phyloP scores from a whole-genome alignment of 345 rosid species.

The Sonneratia caseolaris region DNA sequence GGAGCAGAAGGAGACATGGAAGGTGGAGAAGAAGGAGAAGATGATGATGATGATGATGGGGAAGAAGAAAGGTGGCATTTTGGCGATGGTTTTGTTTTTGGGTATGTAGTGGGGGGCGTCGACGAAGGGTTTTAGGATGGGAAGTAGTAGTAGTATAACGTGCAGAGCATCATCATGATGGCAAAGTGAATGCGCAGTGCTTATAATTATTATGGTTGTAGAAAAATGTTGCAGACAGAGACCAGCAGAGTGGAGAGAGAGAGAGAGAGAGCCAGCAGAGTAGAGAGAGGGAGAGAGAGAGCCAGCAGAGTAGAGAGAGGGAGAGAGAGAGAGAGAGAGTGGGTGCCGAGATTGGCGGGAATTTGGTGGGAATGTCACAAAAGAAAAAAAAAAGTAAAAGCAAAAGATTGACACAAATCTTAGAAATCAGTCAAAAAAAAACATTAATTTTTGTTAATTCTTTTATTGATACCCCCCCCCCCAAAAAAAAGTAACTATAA shows the following conservation, averaged over 20 bases:
- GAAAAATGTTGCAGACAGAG: constrained; percentile 1
- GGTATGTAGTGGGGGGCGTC: not conserved
- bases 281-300: not conserved
- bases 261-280: not conserved
- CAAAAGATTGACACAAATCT: not conserved
- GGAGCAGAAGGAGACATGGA: constrained; percentile 5
- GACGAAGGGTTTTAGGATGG: not conserved
- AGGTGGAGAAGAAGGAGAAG: constrained; percentile 3
- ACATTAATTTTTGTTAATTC: too few relatives aligned
- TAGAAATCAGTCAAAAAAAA: too few relatives aligned
- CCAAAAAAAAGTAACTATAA: too few relatives aligned
- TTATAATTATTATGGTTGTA: not conserved
- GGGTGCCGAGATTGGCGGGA: constrained; percentile 7
- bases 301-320: too few relatives aligned
- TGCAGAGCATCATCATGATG: constrained; percentile 1
- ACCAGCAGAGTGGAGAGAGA: too few relatives aligned
- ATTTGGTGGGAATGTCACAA: not conserved
- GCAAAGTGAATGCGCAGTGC: not conserved
- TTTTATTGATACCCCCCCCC: too few relatives aligned
- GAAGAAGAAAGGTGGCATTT: not conserved
- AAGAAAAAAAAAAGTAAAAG: not conserved
- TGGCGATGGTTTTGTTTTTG: not conserved
- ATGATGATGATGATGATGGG: not conserved
- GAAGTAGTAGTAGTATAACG: not conserved
- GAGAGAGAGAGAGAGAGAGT: not conserved